phyloP scores from a whole-genome alignment of 225 moss, liverwort and hornwort species.

The Pleurozium schreberi region DNA sequence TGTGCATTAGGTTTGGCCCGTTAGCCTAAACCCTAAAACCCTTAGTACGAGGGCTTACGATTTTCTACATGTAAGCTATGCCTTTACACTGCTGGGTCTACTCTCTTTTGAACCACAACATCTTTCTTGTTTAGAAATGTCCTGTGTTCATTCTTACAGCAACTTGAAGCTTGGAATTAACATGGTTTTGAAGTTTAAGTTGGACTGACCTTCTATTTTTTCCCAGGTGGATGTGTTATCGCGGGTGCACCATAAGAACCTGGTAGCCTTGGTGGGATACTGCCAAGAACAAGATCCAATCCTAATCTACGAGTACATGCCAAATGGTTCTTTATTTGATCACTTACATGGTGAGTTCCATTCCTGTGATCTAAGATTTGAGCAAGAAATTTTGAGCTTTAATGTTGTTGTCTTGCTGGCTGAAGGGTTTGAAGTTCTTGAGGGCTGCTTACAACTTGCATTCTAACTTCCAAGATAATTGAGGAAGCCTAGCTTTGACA shows the following conservation, averaged over 20 bases:
- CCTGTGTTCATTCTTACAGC: not conserved
- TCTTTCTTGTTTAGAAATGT: too few species aligned
- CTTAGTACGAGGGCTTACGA: not conserved
- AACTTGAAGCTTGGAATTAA: not conserved
- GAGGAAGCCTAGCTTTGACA: not conserved
- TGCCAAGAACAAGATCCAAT: conserved; percentile 55
- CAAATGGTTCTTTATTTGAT: conserved; percentile 45
- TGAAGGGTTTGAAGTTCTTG: too few species aligned
- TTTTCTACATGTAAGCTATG: not conserved
- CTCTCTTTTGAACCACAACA: not conserved
- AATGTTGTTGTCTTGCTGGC: not conserved
- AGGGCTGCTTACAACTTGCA: too few species aligned
- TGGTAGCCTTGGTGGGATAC: conserved; percentile 62
- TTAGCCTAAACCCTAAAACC: not conserved
- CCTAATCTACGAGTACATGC: conserved; percentile 50
- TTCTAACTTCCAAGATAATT: not conserved
- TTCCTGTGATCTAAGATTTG: not conserved
- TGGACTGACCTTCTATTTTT: not conserved
- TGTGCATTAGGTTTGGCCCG: not conserved
- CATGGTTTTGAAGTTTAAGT: not conserved
- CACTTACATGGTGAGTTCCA: conserved; percentile 37
- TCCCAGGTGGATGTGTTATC: not conserved
- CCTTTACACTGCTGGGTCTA: not conserved
- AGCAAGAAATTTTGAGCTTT: not conserved
- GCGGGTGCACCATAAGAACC: conserved; percentile 44